Percentiles rank a stretch among this genome's conserved stretches.
Evolutionary conservation across 352 stramenopile species (phyloP).

Genomic region (Phytophthora idaei): DNA sequence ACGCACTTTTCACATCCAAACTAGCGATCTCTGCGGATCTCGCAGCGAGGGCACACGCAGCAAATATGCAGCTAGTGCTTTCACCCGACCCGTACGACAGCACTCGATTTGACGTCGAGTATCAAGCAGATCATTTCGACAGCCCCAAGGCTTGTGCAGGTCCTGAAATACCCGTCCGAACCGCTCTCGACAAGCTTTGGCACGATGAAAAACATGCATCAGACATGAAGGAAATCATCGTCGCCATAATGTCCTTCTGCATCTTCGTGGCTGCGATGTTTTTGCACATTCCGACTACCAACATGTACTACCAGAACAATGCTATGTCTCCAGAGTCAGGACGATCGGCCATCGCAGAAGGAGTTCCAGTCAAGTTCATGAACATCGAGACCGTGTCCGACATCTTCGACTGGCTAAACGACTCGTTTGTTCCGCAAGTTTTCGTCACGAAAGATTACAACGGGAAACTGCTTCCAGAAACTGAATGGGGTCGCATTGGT

Average conservation of each 20-base stretch:
- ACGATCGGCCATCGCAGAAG: constrained; percentile 16
- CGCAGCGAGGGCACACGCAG: neutral
- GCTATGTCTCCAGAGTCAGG: constrained; percentile 36
- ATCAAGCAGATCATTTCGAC: constrained; percentile 1
- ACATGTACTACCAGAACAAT: constrained; percentile 40
- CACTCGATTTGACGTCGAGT: constrained; percentile 10
- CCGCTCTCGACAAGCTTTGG: constrained; percentile 41
- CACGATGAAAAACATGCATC: constrained; percentile 46
- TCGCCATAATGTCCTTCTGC: constrained; percentile 41
- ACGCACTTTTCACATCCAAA: neutral
- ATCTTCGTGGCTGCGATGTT: constrained; percentile 55
- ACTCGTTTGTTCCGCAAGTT: constrained; percentile 45
- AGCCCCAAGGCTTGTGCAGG: neutral
- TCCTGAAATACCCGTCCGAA: constrained; percentile 17
- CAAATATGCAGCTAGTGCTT: constrained; percentile 17
- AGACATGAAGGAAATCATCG: constrained; percentile 39
- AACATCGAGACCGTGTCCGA: constrained; percentile 40
- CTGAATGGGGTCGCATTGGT: constrained; percentile 36
- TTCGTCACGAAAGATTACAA: constrained; percentile 60
- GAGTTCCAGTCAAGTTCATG: constrained; percentile 36
- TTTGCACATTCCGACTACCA: constrained; percentile 42
- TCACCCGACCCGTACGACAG: constrained; percentile 14
- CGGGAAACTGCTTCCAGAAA: constrained; percentile 26
- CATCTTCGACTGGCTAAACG: constrained; percentile 50
- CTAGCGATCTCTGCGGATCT: neutral